These are phyloP conservation scores for Colletotrichum spaethianum DNA, from an alignment of 2,329 filamentous ascomycete genomes.

Conservation along the genomic window DNA sequence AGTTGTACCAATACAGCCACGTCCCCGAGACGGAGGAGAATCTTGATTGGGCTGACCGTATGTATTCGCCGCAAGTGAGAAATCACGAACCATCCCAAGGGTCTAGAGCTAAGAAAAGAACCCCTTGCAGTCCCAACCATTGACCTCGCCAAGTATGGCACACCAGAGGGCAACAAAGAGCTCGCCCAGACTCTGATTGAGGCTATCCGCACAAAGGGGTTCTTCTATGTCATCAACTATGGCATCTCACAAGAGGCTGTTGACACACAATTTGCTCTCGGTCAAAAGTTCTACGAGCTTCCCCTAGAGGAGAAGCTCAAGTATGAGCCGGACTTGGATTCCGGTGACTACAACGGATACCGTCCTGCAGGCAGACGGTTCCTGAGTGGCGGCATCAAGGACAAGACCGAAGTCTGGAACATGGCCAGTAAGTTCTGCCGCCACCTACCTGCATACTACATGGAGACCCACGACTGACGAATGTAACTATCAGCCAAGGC, in stretches of 20 bases:
- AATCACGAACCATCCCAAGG: neutral
- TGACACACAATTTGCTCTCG: slow-evolving; percentile 72
- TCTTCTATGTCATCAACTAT: slow-evolving; percentile 76
- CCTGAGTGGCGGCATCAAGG: slow-evolving; percentile 54
- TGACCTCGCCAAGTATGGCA: slow-evolving; percentile 53
- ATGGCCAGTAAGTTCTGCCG: slow-evolving; percentile 50
- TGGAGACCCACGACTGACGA: neutral
- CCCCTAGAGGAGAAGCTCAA: slow-evolving; percentile 73
- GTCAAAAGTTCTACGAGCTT: slow-evolving; percentile 66
- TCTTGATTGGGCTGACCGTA: slow-evolving; percentile 55
- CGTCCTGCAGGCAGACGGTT: slow-evolving; percentile 60
- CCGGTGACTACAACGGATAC: slow-evolving; percentile 71
- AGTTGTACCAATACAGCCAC: slow-evolving; percentile 52
- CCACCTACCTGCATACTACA: neutral
- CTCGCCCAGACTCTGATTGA: slow-evolving; percentile 50
- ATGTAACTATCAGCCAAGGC: slow-evolving; percentile 44
- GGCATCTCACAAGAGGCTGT: slow-evolving; percentile 71
- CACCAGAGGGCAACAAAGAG: slow-evolving; percentile 47
- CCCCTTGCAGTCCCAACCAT: slow-evolving; percentile 48
- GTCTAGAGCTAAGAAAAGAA: neutral
- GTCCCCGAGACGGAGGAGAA: slow-evolving; percentile 54
- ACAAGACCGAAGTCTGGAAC: slow-evolving; percentile 57
- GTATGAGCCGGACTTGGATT: slow-evolving; percentile 61
- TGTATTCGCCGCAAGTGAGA: neutral
- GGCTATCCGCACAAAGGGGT: slow-evolving; percentile 55